Base-by-base conservation (phyloP, 805 yeast genomes). In the Cephaloascus fragrans region DNA sequence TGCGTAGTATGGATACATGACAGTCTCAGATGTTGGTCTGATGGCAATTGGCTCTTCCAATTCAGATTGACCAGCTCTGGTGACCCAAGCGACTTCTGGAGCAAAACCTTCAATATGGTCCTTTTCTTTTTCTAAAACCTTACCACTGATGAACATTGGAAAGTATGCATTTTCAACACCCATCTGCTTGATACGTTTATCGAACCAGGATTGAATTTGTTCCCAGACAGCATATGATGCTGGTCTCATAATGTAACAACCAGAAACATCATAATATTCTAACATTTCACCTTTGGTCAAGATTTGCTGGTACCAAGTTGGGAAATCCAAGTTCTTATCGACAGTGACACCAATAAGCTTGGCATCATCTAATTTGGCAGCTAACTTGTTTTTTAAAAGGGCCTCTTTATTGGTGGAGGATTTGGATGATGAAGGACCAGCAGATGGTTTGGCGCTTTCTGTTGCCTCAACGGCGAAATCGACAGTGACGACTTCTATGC, bases 31-130 rank as follows among this genome's bases (percentile, higher is more conserved):
- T 31, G 99, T 93, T 56, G 99, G 99, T 71, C 99, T 85, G 51
- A 93, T 93, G 45, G 99, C 99, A 54, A 93, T 87, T 53, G 96
- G 97, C 69, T 93, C 98, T 41, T 94, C 98, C 52, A 93, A 73
- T 37, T 93, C 97, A 26, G 95, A 83, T 26, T 68, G 61, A 53
- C 99, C 99, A 39, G 99, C 99, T 54, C 72, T 79, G 41, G 99
- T 93, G 50, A 93, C 98, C 99, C 99, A 93, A 19, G 99, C 99
- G 41, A 93, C 99, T 66, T 93, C 99, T 19, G 99, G 98, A 36
- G 99, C 98, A 61, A 93, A 93, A 35, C 99, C 99, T 65, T 93
- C 98, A 51, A 93, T 78, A 60, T 93, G 99, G 58, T 93, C 99
- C 67, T 93, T 93, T 71, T 93, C 99, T 68, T 81, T 87, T 68